Conservation (phyloP, 495 filamentous ascomycete species). For the Neurospora africana region DNA sequence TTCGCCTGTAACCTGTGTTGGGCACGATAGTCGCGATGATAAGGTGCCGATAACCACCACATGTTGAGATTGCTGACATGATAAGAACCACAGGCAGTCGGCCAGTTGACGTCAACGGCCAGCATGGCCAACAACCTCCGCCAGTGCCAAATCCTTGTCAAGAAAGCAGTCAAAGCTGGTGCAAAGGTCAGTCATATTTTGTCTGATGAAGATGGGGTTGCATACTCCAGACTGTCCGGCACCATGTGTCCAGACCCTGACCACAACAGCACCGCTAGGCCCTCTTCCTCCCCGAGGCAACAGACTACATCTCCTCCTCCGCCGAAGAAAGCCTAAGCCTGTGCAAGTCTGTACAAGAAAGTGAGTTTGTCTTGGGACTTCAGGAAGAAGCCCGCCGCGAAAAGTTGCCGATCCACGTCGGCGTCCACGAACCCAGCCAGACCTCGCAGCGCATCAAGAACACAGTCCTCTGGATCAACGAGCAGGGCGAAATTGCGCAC, state of each 20-base stretch:
- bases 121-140: slow-evolving; percentile 67
- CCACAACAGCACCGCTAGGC: slow-evolving; percentile 35
- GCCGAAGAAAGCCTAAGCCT: slow-evolving; percentile 57
- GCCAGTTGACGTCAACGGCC: slow-evolving; percentile 77
- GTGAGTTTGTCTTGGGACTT: slow-evolving; percentile 62
- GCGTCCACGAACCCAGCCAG: slow-evolving; percentile 49
- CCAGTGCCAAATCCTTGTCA: slow-evolving; percentile 61
- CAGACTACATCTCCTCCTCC: slow-evolving; percentile 70
- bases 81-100: slow-evolving; percentile 53
- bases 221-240: not conserved
- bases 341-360: slow-evolving; percentile 40
- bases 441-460: slow-evolving; percentile 29
- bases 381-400: slow-evolving; percentile 50
- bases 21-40: not conserved
- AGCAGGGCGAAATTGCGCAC: slow-evolving; percentile 25
- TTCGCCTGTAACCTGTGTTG: not conserved
- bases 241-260: not conserved
- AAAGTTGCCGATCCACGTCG: slow-evolving; percentile 68
- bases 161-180: slow-evolving; percentile 60
- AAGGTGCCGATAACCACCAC: not conserved
- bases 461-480: slow-evolving; percentile 37
- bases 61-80: not conserved
- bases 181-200: slow-evolving; percentile 49
- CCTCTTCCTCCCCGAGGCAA: slow-evolving; percentile 86
- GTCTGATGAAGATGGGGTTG: not conserved